Percentiles rank a stretch among this genome's conserved stretches.
Evolutionary conservation across 1,284 basidiomycete species (phyloP).

Genomic region (Neolentinus lepideus): DNA sequence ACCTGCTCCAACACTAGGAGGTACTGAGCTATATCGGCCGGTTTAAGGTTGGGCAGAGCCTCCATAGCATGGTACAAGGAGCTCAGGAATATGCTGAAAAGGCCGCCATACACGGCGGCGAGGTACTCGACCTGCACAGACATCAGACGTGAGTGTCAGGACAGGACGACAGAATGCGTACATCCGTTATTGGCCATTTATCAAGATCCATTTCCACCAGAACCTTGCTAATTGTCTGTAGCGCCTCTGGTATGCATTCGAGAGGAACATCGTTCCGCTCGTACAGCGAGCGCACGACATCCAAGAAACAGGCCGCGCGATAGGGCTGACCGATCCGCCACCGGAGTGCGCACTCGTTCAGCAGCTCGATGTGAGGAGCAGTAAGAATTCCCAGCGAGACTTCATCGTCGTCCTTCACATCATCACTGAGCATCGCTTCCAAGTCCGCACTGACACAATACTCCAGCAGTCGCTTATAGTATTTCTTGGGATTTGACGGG

Average conservation of each 20-base stretch:
- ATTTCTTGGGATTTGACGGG: constrained; percentile 81
- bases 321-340: constrained; percentile 87
- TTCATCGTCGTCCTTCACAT: constrained; percentile 92
- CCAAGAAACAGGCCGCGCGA: constrained; percentile 77
- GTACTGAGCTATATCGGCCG: constrained; percentile 57
- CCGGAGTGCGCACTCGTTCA: constrained; percentile 82
- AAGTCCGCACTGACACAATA: constrained; percentile 83
- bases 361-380: constrained; percentile 69
- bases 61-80: constrained; percentile 84
- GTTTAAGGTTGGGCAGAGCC: constrained; percentile 62
- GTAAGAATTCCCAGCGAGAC: constrained; percentile 95
- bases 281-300: constrained; percentile 83
- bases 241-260: constrained; percentile 90
- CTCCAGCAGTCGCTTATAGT: constrained; percentile 81
- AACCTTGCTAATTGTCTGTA: constrained; percentile 66
- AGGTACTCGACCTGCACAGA: constrained; percentile 54
- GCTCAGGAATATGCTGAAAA: constrained; percentile 88
- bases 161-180: constrained; percentile 31
- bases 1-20: constrained; percentile 68
- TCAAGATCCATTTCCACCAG: constrained; percentile 65
- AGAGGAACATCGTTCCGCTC: constrained; percentile 88
- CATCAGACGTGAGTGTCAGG: not conserved
- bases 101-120: constrained; percentile 52
- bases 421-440: constrained; percentile 80
- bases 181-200: constrained; percentile 79